Evolutionary conservation across 1,284 basidiomycete species (phyloP).

Genomic region (Apiotrichum gamsii): DNA sequence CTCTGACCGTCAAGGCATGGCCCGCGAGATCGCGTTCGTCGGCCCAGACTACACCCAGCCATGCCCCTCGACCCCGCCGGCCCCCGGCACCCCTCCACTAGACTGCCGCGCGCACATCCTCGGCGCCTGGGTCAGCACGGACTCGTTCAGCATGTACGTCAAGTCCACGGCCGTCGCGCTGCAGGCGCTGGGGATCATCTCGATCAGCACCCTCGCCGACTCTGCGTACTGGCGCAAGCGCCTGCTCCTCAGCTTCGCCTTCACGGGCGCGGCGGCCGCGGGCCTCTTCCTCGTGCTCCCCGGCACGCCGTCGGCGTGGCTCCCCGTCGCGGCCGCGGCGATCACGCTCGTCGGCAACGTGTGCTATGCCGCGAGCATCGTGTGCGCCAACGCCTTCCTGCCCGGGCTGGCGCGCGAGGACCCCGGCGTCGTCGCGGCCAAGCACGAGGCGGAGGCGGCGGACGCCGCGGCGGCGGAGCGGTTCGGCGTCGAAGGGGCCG

Average conservation of each 20-base stretch:
- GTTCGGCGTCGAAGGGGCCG: not conserved
- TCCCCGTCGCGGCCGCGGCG: constrained; percentile 58
- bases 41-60: constrained; percentile 29
- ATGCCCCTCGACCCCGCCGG: constrained; percentile 18
- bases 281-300: constrained; percentile 66
- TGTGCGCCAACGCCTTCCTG: constrained; percentile 84
- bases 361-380: constrained; percentile 71
- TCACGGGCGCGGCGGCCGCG: constrained; percentile 60
- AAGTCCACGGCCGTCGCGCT: constrained; percentile 77
- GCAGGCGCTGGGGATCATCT: constrained; percentile 83
- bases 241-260: constrained; percentile 67
- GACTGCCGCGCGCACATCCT: constrained; percentile 40
- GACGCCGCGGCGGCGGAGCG: not conserved
- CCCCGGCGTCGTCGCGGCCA: constrained; percentile 52
- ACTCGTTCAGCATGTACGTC: constrained; percentile 80
- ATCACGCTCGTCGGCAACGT: constrained; percentile 71
- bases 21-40: constrained; percentile 37
- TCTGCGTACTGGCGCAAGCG: constrained; percentile 70
- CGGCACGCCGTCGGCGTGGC: constrained; percentile 59
- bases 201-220: constrained; percentile 81
- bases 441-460: constrained; percentile 29
- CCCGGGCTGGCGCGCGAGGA: constrained; percentile 65
- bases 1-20: constrained; percentile 31
- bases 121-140: constrained; percentile 72
- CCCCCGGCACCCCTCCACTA: constrained; percentile 7